Evolutionary conservation across 352 stramenopile genomes (phyloP).

Genomic region (Globisporangium orthogonon): DNA sequence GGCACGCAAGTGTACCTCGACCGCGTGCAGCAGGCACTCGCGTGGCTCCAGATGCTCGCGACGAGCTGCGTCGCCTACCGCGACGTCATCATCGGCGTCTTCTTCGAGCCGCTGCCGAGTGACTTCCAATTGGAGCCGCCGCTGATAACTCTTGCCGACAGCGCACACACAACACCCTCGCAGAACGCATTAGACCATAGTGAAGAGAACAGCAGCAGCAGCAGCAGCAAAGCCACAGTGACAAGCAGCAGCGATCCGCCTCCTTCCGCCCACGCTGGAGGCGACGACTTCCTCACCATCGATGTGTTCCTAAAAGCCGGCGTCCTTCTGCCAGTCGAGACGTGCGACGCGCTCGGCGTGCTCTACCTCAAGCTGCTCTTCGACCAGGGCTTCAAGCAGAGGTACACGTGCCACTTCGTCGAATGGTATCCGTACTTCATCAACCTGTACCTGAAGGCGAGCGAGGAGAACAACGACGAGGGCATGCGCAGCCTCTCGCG

Average conservation of each 20-base stretch:
- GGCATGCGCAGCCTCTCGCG: slow-evolving; percentile 69
- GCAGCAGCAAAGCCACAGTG: background rate
- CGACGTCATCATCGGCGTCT: slow-evolving; percentile 42
- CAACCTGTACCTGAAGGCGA: slow-evolving; percentile 55
- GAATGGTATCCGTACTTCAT: slow-evolving; percentile 80
- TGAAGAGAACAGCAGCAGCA: too few relatives aligned
- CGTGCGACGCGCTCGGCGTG: slow-evolving; percentile 70
- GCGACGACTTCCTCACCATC: slow-evolving; percentile 28
- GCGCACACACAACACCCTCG: too few relatives aligned
- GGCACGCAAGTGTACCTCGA: slow-evolving; percentile 47
- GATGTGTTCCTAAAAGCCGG: slow-evolving; percentile 72
- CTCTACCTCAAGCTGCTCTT: slow-evolving; percentile 81
- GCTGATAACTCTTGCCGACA: background rate
- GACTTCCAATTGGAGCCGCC: slow-evolving; percentile 33
- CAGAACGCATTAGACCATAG: too few relatives aligned
- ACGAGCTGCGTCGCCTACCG: slow-evolving; percentile 72
- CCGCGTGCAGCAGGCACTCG: slow-evolving; percentile 48
- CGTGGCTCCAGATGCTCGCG: slow-evolving; percentile 63
- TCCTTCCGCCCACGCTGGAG: background rate
- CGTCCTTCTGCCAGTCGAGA: slow-evolving; percentile 61
- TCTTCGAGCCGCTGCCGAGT: slow-evolving; percentile 52
- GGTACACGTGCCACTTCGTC: slow-evolving; percentile 78
- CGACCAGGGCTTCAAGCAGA: slow-evolving; percentile 73
- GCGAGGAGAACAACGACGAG: slow-evolving; percentile 66
- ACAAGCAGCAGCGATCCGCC: background rate